Evolutionary conservation across 257 asterid genomes (phyloP).

Genomic region (Sherardia arvensis): DNA sequence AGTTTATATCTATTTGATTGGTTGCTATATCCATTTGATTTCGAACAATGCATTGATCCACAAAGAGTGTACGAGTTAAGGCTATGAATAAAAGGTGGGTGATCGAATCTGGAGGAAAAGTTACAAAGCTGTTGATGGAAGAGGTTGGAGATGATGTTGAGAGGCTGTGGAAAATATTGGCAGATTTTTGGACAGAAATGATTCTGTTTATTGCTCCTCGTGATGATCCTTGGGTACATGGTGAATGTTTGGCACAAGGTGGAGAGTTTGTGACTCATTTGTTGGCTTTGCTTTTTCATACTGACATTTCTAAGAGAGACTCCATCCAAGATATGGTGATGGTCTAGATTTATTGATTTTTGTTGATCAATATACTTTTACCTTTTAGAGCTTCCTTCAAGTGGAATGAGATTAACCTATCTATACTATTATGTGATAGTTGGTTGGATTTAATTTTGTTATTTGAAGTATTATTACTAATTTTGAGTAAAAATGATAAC

Average conservation of each 20-base stretch:
- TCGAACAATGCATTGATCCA: no score
- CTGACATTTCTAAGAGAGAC: not conserved
- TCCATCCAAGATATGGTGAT: not conserved
- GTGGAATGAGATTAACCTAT: no score
- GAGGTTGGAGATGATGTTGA: not conserved
- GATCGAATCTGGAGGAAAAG: not conserved
- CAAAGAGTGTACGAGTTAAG: no score
- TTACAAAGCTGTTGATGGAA: not conserved
- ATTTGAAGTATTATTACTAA: no score
- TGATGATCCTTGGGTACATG: not conserved
- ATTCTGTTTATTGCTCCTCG: not conserved
- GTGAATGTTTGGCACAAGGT: not conserved
- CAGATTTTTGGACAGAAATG: slow-evolving; percentile 3
- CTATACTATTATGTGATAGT: no score
- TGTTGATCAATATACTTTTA: no score
- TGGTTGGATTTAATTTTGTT: no score
- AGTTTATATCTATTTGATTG: no score
- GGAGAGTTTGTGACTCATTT: slow-evolving; percentile 10
- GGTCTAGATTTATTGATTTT: no score
- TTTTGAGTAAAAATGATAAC: no score
- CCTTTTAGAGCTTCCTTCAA: no score
- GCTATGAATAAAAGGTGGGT: not conserved
- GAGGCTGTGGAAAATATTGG: slow-evolving; percentile 2
- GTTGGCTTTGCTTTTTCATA: slow-evolving; percentile 5
- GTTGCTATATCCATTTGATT: no score